Evolutionary conservation across 768 basidiomycete species (phyloP), one percentile per base, ranked within the genome.

Genomic region (Mycena filopes): DNA sequence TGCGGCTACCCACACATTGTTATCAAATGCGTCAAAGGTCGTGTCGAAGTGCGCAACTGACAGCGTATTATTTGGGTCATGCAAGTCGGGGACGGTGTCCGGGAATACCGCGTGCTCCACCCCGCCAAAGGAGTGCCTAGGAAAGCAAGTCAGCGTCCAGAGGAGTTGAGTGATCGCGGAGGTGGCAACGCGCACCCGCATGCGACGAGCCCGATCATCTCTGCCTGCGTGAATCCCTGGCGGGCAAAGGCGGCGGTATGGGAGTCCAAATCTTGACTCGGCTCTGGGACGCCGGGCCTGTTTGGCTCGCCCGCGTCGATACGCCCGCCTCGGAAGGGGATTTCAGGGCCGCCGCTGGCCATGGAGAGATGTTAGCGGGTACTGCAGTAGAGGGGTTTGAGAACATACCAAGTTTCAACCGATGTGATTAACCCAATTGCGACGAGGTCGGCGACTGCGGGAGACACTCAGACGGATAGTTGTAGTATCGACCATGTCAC

Each of bases 41-140:
- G 51, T 31, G 29, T 63, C 60, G 21, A 63, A 63, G 31, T 63
- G 60, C 41, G 26, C 40, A 2, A 55, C 55, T 2, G 26, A 25
- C 2, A 29, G 38, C 1, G 60, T 50, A 23, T 54, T 54, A 28
- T 53, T 45, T 8, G 41, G 28, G 26, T 62, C 40, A 31, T 62
- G 36, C 49, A 50, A 29, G 15, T 43, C 51, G 4, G 49, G 49
- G 16, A 62, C 51, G 29, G 41, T 54, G 7, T 25, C 21, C 1
- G 60, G 60, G 36, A 62, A 62, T 16, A 28, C n/a, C 20, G 20
- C 28, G 28, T 50, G 49, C n/a, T 62, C 41, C 29, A 62, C 50
- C 15, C 60, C 60, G 26, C 60, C 60, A 40, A 47, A 46, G 2
- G 41, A n/a, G 40, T 54, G 40, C 2, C 46, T 47, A 25, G n/a